Percentiles rank a stretch among this genome's conserved stretches.
phyloP scores from a whole-genome alignment of 805 yeast species.

The Saccharomycopsis fibuligera region DNA sequence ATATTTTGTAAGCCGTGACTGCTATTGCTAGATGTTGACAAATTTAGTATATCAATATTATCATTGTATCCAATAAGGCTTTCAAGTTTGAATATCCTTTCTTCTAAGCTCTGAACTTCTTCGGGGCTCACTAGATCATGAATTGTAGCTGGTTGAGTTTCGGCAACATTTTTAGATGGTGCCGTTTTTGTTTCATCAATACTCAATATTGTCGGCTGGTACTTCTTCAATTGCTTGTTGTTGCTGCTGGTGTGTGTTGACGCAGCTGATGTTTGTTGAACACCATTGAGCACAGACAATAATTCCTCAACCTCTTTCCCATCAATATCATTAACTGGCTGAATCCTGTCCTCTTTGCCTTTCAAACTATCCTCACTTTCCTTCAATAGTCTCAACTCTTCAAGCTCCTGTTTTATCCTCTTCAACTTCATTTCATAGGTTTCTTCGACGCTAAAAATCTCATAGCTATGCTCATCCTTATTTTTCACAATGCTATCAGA shows the following conservation, averaged over 20 bases:
- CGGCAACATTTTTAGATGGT: background rate
- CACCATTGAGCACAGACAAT: background rate
- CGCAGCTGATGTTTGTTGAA: background rate
- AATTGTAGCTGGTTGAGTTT: background rate
- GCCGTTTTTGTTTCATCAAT: background rate
- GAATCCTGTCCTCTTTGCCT: conserved; percentile 12
- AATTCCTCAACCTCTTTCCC: conserved; percentile 8
- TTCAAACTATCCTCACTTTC: background rate
- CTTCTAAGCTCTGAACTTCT: conserved; percentile 16
- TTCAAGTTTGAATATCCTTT: conserved; percentile 16
- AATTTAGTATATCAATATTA: conserved; percentile 2
- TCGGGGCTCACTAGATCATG: conserved; percentile 8
- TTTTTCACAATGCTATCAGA: conserved; percentile 16
- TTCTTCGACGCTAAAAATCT: conserved; percentile 16
- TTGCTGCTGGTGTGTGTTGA: too few relatives aligned
- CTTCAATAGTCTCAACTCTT: conserved; percentile 14
- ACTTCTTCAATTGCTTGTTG: background rate
- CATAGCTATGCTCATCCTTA: background rate
- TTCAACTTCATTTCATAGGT: conserved; percentile 17
- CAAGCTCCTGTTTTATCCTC: conserved; percentile 17
- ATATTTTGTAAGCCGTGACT: conserved; percentile 9
- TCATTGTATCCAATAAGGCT: conserved; percentile 17
- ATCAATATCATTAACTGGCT: conserved; percentile 19
- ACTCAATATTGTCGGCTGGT: background rate
- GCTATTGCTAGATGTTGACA: background rate